Percentiles rank a stretch among this genome's conserved stretches.
Evolutionary conservation across 2,329 filamentous ascomycete genomes (phyloP).

Genomic region (Sarocladium oryzae): DNA sequence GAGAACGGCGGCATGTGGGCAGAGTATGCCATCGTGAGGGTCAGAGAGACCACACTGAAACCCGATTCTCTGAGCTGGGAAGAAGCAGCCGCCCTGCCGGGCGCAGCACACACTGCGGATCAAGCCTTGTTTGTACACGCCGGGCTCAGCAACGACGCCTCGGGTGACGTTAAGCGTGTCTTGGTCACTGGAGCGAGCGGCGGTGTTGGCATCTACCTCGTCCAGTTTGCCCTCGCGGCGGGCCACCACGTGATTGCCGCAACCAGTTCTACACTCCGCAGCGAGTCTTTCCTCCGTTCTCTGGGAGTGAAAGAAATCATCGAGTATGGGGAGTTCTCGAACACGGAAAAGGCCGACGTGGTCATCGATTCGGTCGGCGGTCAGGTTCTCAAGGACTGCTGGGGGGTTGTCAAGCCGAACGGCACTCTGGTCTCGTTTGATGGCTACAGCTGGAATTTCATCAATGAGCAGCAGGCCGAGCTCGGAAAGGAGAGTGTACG

Average conservation of each 20-base stretch:
- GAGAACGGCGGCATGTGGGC: constrained; percentile 17
- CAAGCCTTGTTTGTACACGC: constrained; percentile 24
- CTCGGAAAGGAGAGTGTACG: not conserved
- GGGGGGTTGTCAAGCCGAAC: constrained; percentile 19
- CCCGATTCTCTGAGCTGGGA: constrained; percentile 21
- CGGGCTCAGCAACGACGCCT: constrained; percentile 9
- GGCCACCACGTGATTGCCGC: constrained; percentile 25
- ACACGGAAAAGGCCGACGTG: constrained; percentile 14
- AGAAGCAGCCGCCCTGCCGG: constrained; percentile 25
- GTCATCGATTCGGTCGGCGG: constrained; percentile 26
- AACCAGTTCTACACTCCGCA: constrained; percentile 17
- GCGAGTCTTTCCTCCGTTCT: constrained; percentile 9
- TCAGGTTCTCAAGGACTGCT: constrained; percentile 20
- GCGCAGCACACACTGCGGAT: constrained; percentile 29
- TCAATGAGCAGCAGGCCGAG: not conserved
- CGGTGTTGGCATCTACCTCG: constrained; percentile 27
- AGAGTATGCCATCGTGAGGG: constrained; percentile 17
- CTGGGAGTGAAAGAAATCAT: constrained; percentile 22
- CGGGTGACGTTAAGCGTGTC: constrained; percentile 14
- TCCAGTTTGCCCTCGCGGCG: constrained; percentile 26
- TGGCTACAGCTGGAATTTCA: constrained; percentile 11
- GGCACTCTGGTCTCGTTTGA: constrained; percentile 17
- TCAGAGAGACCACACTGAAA: constrained; percentile 23
- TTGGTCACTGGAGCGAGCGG: constrained; percentile 29
- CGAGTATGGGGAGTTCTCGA: constrained; percentile 13